These are phyloP conservation scores for Cinchona pubescens DNA, from an alignment of 257 asterid genomes.

Conservation along the genomic window DNA sequence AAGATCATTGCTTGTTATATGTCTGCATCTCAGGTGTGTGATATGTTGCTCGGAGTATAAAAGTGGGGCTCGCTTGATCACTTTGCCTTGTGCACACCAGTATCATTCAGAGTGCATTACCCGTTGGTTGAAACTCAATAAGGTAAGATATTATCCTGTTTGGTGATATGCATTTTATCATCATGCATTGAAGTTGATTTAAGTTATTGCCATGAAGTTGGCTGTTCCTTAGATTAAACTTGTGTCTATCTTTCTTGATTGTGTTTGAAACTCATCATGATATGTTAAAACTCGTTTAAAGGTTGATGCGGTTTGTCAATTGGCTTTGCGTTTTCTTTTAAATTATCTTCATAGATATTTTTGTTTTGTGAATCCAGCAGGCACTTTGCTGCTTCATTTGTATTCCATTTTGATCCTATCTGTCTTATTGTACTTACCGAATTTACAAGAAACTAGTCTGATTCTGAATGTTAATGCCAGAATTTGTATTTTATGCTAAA, in stretches of 20 bases:
- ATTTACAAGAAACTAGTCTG: background rate
- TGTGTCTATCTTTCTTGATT: background rate
- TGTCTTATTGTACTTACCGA: too few species aligned
- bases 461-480: background rate
- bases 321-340: background rate
- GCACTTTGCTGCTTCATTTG: background rate
- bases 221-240: background rate
- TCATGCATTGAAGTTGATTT: background rate
- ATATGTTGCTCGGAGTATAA: constrained; percentile 66
- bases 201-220: background rate
- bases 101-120: constrained; percentile 74
- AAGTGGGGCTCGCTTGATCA: constrained; percentile 53
- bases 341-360: background rate
- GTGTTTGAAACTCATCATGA: background rate
- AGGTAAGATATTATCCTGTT: constrained; percentile 37
- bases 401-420: background rate
- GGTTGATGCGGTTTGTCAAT: background rate
- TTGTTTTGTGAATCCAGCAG: background rate
- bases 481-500: background rate
- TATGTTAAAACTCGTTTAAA: background rate
- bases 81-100: constrained; percentile 83
- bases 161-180: background rate
- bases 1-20: constrained; percentile 10
- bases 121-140: constrained; percentile 67
- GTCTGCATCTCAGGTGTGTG: constrained; percentile 58